Conservation (phyloP, 805 yeast species). For the Cephaloascus fragrans region DNA sequence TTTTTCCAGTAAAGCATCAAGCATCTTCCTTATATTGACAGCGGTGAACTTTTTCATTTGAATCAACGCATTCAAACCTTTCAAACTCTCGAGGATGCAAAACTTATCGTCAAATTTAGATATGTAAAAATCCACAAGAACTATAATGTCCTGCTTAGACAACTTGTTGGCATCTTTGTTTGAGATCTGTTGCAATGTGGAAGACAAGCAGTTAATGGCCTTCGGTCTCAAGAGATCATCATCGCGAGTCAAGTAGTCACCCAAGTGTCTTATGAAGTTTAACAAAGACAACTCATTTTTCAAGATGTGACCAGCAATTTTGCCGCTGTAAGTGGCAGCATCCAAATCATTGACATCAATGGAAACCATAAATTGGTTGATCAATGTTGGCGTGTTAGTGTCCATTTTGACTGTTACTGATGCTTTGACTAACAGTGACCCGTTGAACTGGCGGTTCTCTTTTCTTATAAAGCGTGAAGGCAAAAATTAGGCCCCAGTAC, state of each 20-base stretch:
- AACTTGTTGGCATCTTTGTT: slow-evolving; percentile 13
- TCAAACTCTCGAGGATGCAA: slow-evolving; percentile 40
- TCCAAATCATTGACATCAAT: slow-evolving; percentile 11
- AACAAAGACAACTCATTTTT: slow-evolving; percentile 24
- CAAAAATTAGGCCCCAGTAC: no score
- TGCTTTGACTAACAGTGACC: no score
- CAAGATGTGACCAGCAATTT: not conserved
- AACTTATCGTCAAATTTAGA: slow-evolving; percentile 61
- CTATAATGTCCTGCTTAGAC: slow-evolving; percentile 37
- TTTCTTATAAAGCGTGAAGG: no score
- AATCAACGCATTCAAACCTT: slow-evolving; percentile 44
- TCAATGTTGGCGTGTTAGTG: slow-evolving; percentile 4
- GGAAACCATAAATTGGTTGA: slow-evolving; percentile 30
- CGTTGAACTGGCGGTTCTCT: no score
- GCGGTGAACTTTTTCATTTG: slow-evolving; percentile 38
- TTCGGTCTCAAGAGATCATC: slow-evolving; percentile 41
- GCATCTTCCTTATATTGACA: slow-evolving; percentile 22
- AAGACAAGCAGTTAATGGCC: slow-evolving; percentile 30
- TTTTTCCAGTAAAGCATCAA: slow-evolving; percentile 20
- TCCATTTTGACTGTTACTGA: no score
- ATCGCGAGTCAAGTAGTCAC: slow-evolving; percentile 54
- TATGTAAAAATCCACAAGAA: slow-evolving; percentile 45
- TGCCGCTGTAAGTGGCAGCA: not conserved
- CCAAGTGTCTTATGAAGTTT: slow-evolving; percentile 46
- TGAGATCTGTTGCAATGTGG: slow-evolving; percentile 18